Percentiles rank a stretch among this genome's conserved stretches.
Evolutionary conservation across 2,329 filamentous ascomycete species (phyloP).

Genomic region (Cryphonectria parasitica): DNA sequence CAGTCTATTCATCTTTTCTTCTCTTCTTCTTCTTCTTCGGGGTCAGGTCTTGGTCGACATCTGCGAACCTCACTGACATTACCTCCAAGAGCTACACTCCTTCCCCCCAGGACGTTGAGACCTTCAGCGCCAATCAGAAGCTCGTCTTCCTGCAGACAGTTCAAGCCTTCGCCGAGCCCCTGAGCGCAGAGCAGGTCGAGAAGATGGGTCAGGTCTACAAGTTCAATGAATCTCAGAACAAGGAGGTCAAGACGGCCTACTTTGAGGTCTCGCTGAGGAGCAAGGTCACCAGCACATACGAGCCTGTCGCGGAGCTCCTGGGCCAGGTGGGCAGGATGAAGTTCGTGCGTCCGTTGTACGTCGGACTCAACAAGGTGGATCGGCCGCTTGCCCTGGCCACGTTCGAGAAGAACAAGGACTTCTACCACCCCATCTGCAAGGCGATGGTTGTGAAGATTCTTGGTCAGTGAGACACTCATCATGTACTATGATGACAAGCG

Average conservation of each 20-base stretch:
- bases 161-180: conserved; percentile 66
- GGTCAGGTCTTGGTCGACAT: too few species aligned
- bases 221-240: conserved; percentile 76
- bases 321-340: conserved; percentile 93
- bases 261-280: conserved; percentile 78
- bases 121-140: conserved; percentile 83
- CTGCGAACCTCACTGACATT: background rate
- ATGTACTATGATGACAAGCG: background rate
- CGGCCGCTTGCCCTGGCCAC: conserved; percentile 75
- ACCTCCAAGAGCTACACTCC: conserved; percentile 63
- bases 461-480: conserved; percentile 36
- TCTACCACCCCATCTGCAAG: conserved; percentile 94
- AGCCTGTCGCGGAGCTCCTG: conserved; percentile 73
- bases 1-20: conserved; percentile 31
- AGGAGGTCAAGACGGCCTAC: conserved; percentile 83
- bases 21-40: too few species aligned
- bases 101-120: conserved; percentile 66
- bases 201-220: conserved; percentile 76
- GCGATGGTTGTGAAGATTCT: conserved; percentile 87
- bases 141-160: conserved; percentile 85
- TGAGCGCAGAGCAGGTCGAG: conserved; percentile 68
- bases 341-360: conserved; percentile 87
- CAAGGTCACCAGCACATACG: conserved; percentile 69
- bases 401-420: conserved; percentile 84
- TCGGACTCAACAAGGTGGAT: conserved; percentile 75